Percentiles rank a stretch among this genome's conserved stretches.
Evolutionary conservation across 495 filamentous ascomycete species (phyloP).

Genomic region (Tuber magnatum): DNA sequence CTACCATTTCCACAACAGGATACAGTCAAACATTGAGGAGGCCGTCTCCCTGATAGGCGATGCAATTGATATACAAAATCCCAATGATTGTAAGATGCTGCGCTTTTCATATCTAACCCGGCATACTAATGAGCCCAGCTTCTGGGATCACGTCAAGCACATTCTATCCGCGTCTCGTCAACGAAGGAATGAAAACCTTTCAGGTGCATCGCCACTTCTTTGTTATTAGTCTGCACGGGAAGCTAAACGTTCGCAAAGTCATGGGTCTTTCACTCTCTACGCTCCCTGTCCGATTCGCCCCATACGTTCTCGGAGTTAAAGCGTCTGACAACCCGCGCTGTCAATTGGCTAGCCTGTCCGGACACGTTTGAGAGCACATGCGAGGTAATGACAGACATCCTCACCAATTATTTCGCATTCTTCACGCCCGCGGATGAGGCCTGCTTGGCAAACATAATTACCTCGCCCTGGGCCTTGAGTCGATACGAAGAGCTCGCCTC

Average conservation of each 20-base stretch:
- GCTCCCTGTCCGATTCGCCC: slow-evolving; percentile 50
- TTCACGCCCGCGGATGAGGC: slow-evolving; percentile 52
- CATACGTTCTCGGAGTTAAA: slow-evolving; percentile 52
- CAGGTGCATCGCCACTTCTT: slow-evolving; percentile 46
- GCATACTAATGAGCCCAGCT: slow-evolving; percentile 13
- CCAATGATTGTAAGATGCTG: slow-evolving; percentile 7
- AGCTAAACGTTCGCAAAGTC: slow-evolving; percentile 41
- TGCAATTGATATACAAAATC: slow-evolving; percentile 43
- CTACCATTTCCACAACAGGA: slow-evolving; percentile 48
- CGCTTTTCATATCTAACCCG: neutral
- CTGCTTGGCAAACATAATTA: slow-evolving; percentile 52
- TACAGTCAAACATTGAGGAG: slow-evolving; percentile 50
- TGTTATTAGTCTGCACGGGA: slow-evolving; percentile 4
- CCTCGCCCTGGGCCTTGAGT: slow-evolving; percentile 50
- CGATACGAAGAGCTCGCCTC: slow-evolving; percentile 51
- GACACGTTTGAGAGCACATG: slow-evolving; percentile 54
- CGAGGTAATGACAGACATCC: slow-evolving; percentile 58
- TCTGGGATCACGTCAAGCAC: slow-evolving; percentile 38
- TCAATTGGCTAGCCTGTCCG: slow-evolving; percentile 52
- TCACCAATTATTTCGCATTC: slow-evolving; percentile 58
- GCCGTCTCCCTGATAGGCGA: slow-evolving; percentile 47
- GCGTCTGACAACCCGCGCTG: slow-evolving; percentile 50
- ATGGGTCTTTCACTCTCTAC: slow-evolving; percentile 64
- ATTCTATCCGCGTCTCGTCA: slow-evolving; percentile 35
- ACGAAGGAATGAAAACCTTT: slow-evolving; percentile 55